Evolutionary conservation across 208 protist genomes (phyloP).

Genomic region (Trypanosoma cruzi): DNA sequence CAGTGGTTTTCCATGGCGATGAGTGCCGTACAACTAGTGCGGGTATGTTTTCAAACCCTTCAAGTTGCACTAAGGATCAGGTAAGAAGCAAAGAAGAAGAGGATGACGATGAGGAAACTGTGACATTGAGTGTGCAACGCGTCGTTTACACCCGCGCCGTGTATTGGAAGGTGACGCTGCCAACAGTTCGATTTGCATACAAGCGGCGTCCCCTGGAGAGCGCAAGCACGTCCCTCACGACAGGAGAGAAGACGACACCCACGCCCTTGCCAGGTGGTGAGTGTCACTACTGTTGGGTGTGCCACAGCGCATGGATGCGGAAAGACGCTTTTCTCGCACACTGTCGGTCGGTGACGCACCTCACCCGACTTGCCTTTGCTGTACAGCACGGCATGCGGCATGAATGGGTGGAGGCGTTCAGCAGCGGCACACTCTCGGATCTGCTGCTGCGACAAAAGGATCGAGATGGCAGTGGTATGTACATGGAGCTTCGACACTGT

Average conservation of each 20-base stretch:
- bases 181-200: conserved; percentile 5
- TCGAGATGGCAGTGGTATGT: conserved; percentile 9
- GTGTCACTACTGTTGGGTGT: conserved; percentile 56
- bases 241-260: background rate
- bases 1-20: background rate
- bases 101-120: conserved; percentile 20
- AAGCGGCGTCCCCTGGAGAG: background rate
- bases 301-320: conserved; percentile 36
- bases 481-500: conserved; percentile 40
- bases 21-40: background rate
- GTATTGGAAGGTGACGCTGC: conserved; percentile 60
- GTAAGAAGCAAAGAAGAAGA: background rate
- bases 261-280: background rate
- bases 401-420: conserved; percentile 14
- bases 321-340: conserved; percentile 31
- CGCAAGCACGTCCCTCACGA: background rate
- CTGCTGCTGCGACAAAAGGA: conserved; percentile 5
- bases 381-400: conserved; percentile 38
- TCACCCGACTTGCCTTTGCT: conserved; percentile 49
- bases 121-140: conserved; percentile 42
- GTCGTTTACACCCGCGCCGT: conserved; percentile 55
- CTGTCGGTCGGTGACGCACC: conserved; percentile 43
- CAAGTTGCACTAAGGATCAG: background rate
- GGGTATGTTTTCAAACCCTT: background rate
- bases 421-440: conserved; percentile 15